phyloP scores from a whole-genome alignment of 768 basidiomycete genomes.

The Lentinula sp. region DNA sequence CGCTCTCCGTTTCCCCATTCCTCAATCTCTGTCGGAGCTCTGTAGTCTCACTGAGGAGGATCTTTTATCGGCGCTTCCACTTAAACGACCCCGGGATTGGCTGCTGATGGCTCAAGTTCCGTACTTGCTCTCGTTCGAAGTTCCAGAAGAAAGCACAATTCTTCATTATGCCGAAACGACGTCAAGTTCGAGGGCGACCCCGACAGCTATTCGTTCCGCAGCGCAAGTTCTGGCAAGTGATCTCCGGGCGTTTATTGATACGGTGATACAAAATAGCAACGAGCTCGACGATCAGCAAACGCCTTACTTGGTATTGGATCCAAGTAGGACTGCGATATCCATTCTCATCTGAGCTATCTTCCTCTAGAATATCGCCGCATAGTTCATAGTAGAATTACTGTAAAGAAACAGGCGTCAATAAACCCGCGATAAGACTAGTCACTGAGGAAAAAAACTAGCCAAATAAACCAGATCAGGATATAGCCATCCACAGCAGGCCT shows the following conservation, averaged over 20 bases:
- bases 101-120: constrained; percentile 23
- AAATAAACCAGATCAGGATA: no score
- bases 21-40: constrained; percentile 15
- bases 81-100: constrained; percentile 18
- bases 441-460: no score
- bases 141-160: constrained; percentile 19
- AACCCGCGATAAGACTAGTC: no score
- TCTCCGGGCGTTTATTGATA: constrained; percentile 11
- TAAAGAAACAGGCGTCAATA: neutral
- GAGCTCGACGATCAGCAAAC: constrained; percentile 24
- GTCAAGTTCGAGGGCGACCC: neutral
- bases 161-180: constrained; percentile 17
- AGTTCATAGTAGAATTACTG: no score
- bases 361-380: no score
- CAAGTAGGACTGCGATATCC: constrained; percentile 18
- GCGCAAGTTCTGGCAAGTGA: constrained; percentile 19
- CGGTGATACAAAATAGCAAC: constrained; percentile 12
- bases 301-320: constrained; percentile 22
- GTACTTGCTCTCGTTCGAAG: constrained; percentile 21
- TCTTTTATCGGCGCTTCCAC: constrained; percentile 17
- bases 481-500: neutral
- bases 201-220: constrained; percentile 11
- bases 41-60: constrained; percentile 13
- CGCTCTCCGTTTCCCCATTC: constrained; percentile 18
- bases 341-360: constrained; percentile 17